Evolutionary conservation across 305 asterid genomes (phyloP).

Genomic region (Vinca major): DNA sequence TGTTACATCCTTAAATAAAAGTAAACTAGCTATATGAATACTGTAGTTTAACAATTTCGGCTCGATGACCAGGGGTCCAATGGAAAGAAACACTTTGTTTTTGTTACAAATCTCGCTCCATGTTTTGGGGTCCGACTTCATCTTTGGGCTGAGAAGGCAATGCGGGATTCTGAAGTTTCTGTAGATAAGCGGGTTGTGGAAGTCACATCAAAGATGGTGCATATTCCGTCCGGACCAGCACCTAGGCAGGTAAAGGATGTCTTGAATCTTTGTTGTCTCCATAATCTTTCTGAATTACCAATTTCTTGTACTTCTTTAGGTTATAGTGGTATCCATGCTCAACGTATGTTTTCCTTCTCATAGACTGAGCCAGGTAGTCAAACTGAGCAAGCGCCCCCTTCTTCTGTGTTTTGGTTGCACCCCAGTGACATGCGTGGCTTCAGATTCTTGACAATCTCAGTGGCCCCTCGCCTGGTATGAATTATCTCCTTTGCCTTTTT

Average conservation of each 20-base stretch:
- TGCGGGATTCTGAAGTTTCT: slow-evolving; percentile 36
- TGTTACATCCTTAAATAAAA: neutral
- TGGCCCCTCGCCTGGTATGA: slow-evolving; percentile 89
- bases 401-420: slow-evolving; percentile 88
- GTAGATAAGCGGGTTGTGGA: slow-evolving; percentile 45
- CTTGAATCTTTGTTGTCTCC: slow-evolving; percentile 15
- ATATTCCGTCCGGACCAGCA: slow-evolving; percentile 96
- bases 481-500: neutral
- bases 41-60: neutral
- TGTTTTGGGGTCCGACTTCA: slow-evolving; percentile 91
- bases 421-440: slow-evolving; percentile 78
- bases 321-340: slow-evolving; percentile 12
- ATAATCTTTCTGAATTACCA: slow-evolving; percentile 10
- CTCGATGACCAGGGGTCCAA: slow-evolving; percentile 55
- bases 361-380: slow-evolving; percentile 98
- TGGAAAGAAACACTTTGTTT: slow-evolving; percentile 63
- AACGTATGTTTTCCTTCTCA: slow-evolving; percentile 22
- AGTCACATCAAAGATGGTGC: slow-evolving; percentile 85
- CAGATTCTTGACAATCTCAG: slow-evolving; percentile 85
- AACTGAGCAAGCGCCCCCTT: slow-evolving; percentile 98
- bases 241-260: slow-evolving; percentile 82
- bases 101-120: slow-evolving; percentile 94
- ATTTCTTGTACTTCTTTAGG: slow-evolving; percentile 13
- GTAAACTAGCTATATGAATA: neutral
- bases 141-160: slow-evolving; percentile 81